Percentiles rank a stretch among this genome's conserved stretches.
phyloP scores from a whole-genome alignment of 108 stramenopile species.

The Asterionellopsis glacialis region DNA sequence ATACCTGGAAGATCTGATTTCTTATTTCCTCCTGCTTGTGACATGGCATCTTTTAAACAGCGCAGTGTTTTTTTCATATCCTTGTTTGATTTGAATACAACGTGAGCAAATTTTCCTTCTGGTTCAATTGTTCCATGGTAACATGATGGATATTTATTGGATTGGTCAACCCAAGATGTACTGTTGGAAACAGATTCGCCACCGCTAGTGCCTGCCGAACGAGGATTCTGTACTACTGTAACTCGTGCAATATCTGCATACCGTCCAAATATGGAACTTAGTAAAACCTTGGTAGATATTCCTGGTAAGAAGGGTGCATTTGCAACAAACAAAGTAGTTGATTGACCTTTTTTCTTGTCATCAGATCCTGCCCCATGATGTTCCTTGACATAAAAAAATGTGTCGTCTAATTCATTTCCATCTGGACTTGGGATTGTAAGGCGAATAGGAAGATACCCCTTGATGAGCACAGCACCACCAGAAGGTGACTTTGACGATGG shows the following conservation, averaged over 20 bases:
- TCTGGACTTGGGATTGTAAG: slow-evolving; percentile 31
- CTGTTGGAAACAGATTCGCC: background rate
- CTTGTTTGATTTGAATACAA: slow-evolving; percentile 65
- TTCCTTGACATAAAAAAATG: slow-evolving; percentile 78
- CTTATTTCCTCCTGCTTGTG: slow-evolving; percentile 16
- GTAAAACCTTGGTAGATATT: slow-evolving; percentile 52
- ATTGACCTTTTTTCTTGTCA: background rate
- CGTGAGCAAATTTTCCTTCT: slow-evolving; percentile 72
- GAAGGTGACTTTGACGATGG: background rate
- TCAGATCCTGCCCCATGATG: slow-evolving; percentile 29
- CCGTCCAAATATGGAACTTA: slow-evolving; percentile 60
- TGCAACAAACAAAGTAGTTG: slow-evolving; percentile 73
- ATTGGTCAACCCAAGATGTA: background rate
- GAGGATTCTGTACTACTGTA: slow-evolving; percentile 73
- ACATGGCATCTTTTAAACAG: slow-evolving; percentile 38
- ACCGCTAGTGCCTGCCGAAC: slow-evolving; percentile 12
- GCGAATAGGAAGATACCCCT: slow-evolving; percentile 81
- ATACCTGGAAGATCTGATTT: slow-evolving; percentile 13
- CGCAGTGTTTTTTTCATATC: slow-evolving; percentile 55
- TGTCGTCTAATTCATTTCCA: slow-evolving; percentile 26
- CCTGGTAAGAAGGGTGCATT: slow-evolving; percentile 74
- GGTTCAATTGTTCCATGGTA: slow-evolving; percentile 11
- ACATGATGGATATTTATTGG: slow-evolving; percentile 19
- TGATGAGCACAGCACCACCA: slow-evolving; percentile 36
- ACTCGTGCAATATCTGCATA: slow-evolving; percentile 66